A percentile compares a stretch with the other conserved stretches of the same genome.
Evolutionary conservation across 768 basidiomycete species (phyloP).

Genomic region (Sutorius australiensis): DNA sequence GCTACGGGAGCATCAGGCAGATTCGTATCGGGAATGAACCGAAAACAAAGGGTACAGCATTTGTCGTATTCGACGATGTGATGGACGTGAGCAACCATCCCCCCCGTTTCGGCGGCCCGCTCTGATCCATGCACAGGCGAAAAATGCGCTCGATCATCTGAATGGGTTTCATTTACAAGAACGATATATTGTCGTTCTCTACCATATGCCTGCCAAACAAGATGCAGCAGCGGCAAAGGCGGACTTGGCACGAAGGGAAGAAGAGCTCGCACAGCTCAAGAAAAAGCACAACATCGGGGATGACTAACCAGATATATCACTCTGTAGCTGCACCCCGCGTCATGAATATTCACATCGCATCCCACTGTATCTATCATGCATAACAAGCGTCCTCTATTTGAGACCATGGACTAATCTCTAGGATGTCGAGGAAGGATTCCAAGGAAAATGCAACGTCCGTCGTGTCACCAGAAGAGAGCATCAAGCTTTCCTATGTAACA

Average conservation of each 20-base stretch:
- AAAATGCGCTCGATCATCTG: conserved; percentile 93
- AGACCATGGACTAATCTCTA: conserved; percentile 7
- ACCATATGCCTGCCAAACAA: conserved; percentile 97
- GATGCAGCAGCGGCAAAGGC: conserved; percentile 92
- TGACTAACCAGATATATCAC: conserved; percentile 39
- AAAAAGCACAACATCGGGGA: conserved; percentile 83
- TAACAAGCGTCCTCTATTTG: conserved; percentile 6
- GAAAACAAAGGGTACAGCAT: conserved; percentile 94
- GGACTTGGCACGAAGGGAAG: conserved; percentile 86
- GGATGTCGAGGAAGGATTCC: conserved; percentile 1
- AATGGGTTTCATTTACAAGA: conserved; percentile 99
- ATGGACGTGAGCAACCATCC: conserved; percentile 69
- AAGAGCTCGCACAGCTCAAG: conserved; percentile 85
- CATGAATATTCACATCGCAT: conserved; percentile 2
- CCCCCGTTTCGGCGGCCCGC: not conserved
- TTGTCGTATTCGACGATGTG: conserved; percentile 94
- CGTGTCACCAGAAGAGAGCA: not conserved
- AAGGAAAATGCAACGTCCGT: conserved; percentile 12
- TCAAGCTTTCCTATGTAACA: conserved; percentile 4
- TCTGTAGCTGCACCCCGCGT: conserved; percentile 2
- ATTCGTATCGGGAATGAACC: conserved; percentile 88
- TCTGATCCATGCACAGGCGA: conserved; percentile 57
- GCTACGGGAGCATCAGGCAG: conserved; percentile 95
- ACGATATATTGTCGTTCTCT: conserved; percentile 96
- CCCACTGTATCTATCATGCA: conserved; percentile 4